These are phyloP conservation scores for Przewalskia tangutica DNA, from an alignment of 257 asterid genomes.

Conservation along the genomic window DNA sequence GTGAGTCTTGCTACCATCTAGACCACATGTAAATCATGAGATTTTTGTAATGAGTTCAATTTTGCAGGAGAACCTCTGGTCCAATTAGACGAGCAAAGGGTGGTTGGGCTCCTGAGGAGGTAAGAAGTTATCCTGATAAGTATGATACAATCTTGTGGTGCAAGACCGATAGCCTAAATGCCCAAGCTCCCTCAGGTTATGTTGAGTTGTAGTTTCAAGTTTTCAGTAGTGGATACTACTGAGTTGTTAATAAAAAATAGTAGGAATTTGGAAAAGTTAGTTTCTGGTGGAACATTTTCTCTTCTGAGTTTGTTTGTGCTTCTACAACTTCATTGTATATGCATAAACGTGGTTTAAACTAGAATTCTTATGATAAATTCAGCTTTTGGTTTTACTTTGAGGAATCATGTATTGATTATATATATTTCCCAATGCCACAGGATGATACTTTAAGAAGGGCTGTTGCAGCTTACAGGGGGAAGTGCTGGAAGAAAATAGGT, in stretches of 20 bases:
- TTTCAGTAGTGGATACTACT: background rate
- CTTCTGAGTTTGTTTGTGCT: background rate
- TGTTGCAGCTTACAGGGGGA: conserved; percentile 69
- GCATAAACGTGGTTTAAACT: background rate
- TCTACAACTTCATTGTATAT: background rate
- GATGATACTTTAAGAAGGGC: conserved; percentile 74
- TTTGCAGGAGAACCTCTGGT: conserved; percentile 77
- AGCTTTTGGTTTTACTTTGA: background rate
- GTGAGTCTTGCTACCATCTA: background rate
- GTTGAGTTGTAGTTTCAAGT: background rate
- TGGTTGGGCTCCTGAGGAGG: conserved; percentile 99
- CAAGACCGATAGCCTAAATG: background rate
- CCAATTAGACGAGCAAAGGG: conserved; percentile 98
- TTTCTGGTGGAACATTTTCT: background rate
- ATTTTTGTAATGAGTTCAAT: background rate
- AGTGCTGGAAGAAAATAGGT: conserved; percentile 98
- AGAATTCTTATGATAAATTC: background rate
- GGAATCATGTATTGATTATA: background rate
- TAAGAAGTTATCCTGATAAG: conserved; percentile 13
- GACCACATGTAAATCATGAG: background rate
- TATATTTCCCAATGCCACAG: conserved; percentile 19
- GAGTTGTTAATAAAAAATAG: background rate
- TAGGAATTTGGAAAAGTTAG: background rate
- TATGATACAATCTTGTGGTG: background rate
- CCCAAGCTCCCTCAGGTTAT: background rate